Base-by-base conservation (phyloP, 768 basidiomycete species). In the Phlebiopsis gigantea region DNA sequence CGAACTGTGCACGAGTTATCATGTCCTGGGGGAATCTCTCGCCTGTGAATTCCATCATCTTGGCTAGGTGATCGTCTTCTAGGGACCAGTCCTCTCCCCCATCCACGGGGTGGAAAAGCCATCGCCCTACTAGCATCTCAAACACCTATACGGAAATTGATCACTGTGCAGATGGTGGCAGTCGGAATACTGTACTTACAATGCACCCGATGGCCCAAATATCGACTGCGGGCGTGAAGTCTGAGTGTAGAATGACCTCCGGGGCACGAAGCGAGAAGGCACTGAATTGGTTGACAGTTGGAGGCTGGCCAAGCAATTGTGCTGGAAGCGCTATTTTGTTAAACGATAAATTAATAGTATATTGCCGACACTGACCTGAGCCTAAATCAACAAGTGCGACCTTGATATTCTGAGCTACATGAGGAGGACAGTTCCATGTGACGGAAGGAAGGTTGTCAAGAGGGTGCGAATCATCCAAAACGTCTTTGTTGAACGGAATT, bases 201-300 rank as follows among this genome's bases (percentile, higher is more conserved):
- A 70, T 24, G 41, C 69, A 71, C 8, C 70, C 69, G 15, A 71
- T 31, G 45, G 66, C 66, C 71, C 71, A 72, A 25, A 72, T 65
- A 53, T 69, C 68, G 4, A 65, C 46, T 26, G 46, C 57, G 0
- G 67, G 57, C 4, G 54, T 46, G 43, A 63, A 65, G 44, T 61
- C 57, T 2, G 65, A 61, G 1, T 39, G 57, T n/a, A 70, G 58
- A 28, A 70, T 64, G 28, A 69, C 59, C 53, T 72, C 69, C 12
- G 67, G 68, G 7, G 65, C 62, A 22, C 71, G 68, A 22, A 72
- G 61, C 1, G 68, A 64, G 43, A 49, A 54, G 1, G 61, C 53
- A 21, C 48, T n/a, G 50, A 57, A 57, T 30, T 61, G 50, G 57
- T 49, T 48, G 1, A 28, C 56, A 2, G 62, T 63, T 19, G 65